A percentile compares a stretch with the other conserved stretches of the same genome.
Evolutionary conservation across 148 eudicot species (phyloP).

Genomic region (Diospyros kaki): DNA sequence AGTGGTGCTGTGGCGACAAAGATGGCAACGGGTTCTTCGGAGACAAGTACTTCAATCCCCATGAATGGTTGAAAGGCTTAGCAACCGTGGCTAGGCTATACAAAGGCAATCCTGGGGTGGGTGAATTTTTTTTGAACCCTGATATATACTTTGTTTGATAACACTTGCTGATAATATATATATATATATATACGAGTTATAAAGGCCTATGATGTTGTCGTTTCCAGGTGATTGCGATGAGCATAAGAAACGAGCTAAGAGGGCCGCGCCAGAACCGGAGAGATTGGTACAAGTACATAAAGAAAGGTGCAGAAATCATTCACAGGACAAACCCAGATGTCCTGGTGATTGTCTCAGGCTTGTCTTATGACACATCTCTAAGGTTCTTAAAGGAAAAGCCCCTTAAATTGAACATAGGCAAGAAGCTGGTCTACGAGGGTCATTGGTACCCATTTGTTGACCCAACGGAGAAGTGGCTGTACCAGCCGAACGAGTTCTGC

Average conservation of each 20-base stretch:
- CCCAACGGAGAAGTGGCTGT: conserved; percentile 12
- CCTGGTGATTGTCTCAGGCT: conserved; percentile 37
- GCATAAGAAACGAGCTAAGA: conserved; percentile 21
- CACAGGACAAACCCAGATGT: conserved; percentile 30
- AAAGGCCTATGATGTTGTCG: background rate
- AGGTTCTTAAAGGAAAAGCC: conserved; percentile 22
- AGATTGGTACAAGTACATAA: conserved; percentile 19
- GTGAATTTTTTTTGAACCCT: background rate
- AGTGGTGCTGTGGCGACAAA: conserved; percentile 37
- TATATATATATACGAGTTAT: too few species aligned
- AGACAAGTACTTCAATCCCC: conserved; percentile 34
- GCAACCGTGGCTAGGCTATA: conserved; percentile 24
- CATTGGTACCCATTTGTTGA: conserved; percentile 44
- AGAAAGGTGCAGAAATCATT: conserved; percentile 24
- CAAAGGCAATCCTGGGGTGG: conserved; percentile 26
- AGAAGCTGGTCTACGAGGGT: conserved; percentile 41
- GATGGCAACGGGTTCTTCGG: conserved; percentile 59
- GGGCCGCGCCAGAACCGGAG: conserved; percentile 4
- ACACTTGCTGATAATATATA: too few species aligned
- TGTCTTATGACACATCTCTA: conserved; percentile 26
- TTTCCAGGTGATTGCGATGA: conserved; percentile 17
- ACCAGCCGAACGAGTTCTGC: conserved; percentile 25
- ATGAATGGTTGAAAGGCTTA: conserved; percentile 41
- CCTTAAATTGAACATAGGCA: conserved; percentile 6
- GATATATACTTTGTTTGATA: background rate